Percentiles rank a stretch among this genome's conserved stretches.
These are phyloP conservation scores for Suhomyces choctaworum DNA, from an alignment of 1,139 yeast genomes.

Conservation along the genomic window DNA sequence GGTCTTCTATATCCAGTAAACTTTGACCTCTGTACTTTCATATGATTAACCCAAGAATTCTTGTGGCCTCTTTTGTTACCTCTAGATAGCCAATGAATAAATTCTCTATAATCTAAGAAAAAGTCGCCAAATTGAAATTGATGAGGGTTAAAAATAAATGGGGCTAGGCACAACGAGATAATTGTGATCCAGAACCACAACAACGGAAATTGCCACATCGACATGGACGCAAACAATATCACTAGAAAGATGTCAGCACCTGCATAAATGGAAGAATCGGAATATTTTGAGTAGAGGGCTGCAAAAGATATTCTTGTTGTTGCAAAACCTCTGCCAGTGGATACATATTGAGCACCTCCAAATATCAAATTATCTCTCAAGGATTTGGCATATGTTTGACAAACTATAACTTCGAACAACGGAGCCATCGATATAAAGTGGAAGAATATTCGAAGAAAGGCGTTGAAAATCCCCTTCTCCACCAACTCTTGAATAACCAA, in stretches of 20 bases:
- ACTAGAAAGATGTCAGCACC: conserved; percentile 61
- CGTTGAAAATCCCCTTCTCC: conserved; percentile 71
- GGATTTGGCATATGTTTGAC: conserved; percentile 78
- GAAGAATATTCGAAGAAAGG: conserved; percentile 55
- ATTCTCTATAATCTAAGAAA: conserved; percentile 68
- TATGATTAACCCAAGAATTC: conserved; percentile 55
- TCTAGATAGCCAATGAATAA: conserved; percentile 65
- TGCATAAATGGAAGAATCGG: conserved; percentile 61
- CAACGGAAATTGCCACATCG: conserved; percentile 76
- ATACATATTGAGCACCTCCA: conserved; percentile 83
- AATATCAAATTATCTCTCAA: conserved; percentile 65
- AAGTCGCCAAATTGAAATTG: conserved; percentile 72
- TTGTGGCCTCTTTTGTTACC: conserved; percentile 56
- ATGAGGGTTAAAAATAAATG: conserved; percentile 83
- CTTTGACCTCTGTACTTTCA: conserved; percentile 38
- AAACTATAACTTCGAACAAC: conserved; percentile 81
- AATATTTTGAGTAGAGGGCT: conserved; percentile 62
- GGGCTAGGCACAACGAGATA: conserved; percentile 71
- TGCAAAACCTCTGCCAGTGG: conserved; percentile 88
- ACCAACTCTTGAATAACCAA: conserved; percentile 74
- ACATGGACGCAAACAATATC: conserved; percentile 60
- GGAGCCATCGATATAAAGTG: conserved; percentile 79
- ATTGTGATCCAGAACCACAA: conserved; percentile 85
- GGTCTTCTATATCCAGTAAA: conserved; percentile 16
- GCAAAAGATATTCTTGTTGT: conserved; percentile 64